A percentile compares a stretch with the other conserved stretches of the same genome.
Conservation (phyloP, 73 alveolate genomes). For the Paramecium sonneborni region DNA sequence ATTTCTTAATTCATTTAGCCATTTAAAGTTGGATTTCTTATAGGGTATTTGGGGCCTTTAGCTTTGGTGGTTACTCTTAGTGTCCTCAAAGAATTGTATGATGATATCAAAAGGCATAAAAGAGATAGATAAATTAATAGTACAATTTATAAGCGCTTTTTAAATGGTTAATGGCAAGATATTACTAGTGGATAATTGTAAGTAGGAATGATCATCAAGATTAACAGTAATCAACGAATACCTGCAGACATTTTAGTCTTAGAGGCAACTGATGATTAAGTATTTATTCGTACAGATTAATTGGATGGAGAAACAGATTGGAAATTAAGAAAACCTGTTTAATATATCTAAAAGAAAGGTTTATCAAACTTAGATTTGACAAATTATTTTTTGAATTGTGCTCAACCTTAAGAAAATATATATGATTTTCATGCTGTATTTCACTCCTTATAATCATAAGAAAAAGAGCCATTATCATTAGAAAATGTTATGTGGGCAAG, state of each 20-base stretch:
- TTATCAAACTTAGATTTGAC: constrained; percentile 39
- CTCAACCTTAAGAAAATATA: constrained; percentile 70
- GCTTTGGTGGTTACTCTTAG: constrained; percentile 76
- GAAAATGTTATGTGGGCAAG: constrained; percentile 93
- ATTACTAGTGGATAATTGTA: constrained; percentile 57
- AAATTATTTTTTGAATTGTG: neutral
- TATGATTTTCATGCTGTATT: constrained; percentile 75
- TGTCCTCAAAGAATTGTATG: constrained; percentile 84
- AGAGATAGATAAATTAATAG: constrained; percentile 72
- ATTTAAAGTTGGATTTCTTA: constrained; percentile 88
- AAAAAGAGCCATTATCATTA: constrained; percentile 72
- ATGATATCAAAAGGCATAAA: constrained; percentile 77
- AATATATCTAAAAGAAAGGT: constrained; percentile 49
- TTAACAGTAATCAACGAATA: constrained; percentile 80
- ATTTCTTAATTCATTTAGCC: constrained; percentile 84
- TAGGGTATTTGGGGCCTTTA: constrained; percentile 84
- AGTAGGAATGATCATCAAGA: constrained; percentile 85
- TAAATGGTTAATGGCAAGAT: constrained; percentile 63
- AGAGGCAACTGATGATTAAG: constrained; percentile 55
- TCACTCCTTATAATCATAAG: constrained; percentile 35
- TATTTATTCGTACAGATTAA: constrained; percentile 79
- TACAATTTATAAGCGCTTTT: constrained; percentile 59
- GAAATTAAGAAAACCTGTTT: constrained; percentile 85
- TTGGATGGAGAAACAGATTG: constrained; percentile 99
- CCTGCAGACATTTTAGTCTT: constrained; percentile 89